These are phyloP conservation scores for Abrus precatorius DNA, from an alignment of 306 rosid species.

Conservation along the genomic window DNA sequence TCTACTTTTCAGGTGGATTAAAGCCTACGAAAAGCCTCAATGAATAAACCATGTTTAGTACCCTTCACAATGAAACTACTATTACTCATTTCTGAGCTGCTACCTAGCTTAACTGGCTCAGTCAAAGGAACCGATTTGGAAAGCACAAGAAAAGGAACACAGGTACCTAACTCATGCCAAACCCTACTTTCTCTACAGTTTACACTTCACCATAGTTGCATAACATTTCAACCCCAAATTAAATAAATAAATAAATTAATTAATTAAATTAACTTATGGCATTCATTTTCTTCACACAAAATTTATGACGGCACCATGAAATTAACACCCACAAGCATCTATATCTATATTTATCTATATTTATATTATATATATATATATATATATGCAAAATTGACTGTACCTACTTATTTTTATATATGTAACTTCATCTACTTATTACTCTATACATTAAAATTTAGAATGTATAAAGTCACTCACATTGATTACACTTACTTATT, in stretches of 20 bases:
- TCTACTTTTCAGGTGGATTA: slow-evolving; percentile 52
- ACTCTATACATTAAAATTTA: too few species aligned
- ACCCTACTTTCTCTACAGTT: slow-evolving; percentile 50
- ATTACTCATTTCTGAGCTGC: slow-evolving; percentile 34
- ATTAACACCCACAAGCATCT: slow-evolving; percentile 4
- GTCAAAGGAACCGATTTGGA: slow-evolving; percentile 48
- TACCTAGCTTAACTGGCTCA: slow-evolving; percentile 21
- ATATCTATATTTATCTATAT: too few species aligned
- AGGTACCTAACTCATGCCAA: slow-evolving; percentile 54
- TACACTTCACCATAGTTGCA: too few species aligned
- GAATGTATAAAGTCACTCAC: too few species aligned
- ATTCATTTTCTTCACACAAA: slow-evolving; percentile 11
- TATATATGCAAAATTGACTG: too few species aligned
- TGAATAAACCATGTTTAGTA: slow-evolving; percentile 35
- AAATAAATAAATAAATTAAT: background rate
- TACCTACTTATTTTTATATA: too few species aligned
- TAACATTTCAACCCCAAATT: background rate
- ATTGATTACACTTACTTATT: too few species aligned
- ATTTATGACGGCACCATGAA: slow-evolving; percentile 26
- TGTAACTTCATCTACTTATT: too few species aligned
- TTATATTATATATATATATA: too few species aligned
- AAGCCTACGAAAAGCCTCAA: slow-evolving; percentile 50
- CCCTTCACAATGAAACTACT: slow-evolving; percentile 41
- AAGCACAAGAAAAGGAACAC: slow-evolving; percentile 19
- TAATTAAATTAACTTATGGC: background rate